These are phyloP conservation scores for Venturiaceae sp. DNA, from an alignment of 2,329 filamentous ascomycete species.

Conservation along the genomic window DNA sequence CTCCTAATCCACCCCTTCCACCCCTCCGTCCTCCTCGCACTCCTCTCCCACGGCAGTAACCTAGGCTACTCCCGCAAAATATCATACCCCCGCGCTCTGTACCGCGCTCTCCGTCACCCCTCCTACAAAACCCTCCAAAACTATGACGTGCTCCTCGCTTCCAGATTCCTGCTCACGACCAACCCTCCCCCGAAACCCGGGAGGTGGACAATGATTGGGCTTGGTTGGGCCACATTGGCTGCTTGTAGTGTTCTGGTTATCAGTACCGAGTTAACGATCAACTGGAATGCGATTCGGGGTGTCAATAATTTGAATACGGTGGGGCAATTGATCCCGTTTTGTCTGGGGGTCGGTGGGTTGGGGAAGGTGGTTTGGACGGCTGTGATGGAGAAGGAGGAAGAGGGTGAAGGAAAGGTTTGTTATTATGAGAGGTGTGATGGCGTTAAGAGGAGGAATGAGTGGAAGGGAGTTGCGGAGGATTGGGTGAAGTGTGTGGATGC, in stretches of 20 bases:
- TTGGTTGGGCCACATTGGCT: conserved; percentile 2
- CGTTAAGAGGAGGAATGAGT: neutral
- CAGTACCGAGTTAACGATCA: conserved; percentile 14
- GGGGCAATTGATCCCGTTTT: conserved; percentile 15
- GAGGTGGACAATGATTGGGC: neutral
- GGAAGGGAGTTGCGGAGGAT: conserved; percentile 1
- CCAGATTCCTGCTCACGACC: neutral
- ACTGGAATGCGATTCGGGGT: conserved; percentile 16
- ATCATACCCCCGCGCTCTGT: neutral
- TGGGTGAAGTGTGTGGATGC: neutral
- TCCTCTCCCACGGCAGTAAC: neutral
- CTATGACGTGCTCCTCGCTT: conserved; percentile 2
- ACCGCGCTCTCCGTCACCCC: neutral
- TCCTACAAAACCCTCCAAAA: neutral
- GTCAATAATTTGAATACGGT: conserved; percentile 13
- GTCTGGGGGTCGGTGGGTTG: conserved; percentile 13
- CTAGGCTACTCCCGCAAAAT: neutral
- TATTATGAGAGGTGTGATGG: conserved; percentile 1
- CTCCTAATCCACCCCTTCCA: neutral
- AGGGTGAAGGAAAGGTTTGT: neutral
- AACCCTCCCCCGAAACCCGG: neutral
- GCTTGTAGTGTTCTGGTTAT: conserved; percentile 10
- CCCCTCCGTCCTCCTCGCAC: neutral
- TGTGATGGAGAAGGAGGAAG: neutral
- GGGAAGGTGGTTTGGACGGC: conserved; percentile 9